Evolutionary conservation across 495 filamentous ascomycete genomes (phyloP), one percentile per base, ranked within the genome.

Genomic region (Jackrogersella minutella): DNA sequence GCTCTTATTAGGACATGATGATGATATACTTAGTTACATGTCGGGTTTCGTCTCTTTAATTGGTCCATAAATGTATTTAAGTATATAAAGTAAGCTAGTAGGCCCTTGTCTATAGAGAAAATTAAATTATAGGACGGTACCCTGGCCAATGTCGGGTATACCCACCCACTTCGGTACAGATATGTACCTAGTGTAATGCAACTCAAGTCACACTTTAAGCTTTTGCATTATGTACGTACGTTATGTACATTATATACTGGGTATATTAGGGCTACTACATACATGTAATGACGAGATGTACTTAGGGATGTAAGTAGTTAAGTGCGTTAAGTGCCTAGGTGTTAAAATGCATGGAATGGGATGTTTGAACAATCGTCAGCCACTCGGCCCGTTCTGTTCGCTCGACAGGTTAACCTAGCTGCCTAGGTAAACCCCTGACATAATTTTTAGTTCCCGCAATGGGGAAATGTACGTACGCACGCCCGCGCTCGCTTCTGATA

Each of bases 161-260:
- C 21, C 50, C 50, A 53, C 50, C 14, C 26, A 30, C 30, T 52
- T n/a, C n/a, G n/a, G n/a, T n/a, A n/a, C n/a, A n/a, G n/a, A n/a
- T n/a, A n/a, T n/a, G n/a, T n/a, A n/a, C n/a, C n/a, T n/a, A n/a
- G n/a, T n/a, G n/a, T n/a, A n/a, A 52, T 36, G 49, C 49, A 37
- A 52, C 49, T 52, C 49, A 34, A 36, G 49, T 52, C 49, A 52
- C 49, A 47, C 13, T n/a, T n/a, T n/a, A n/a, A n/a, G n/a, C n/a
- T n/a, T n/a, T n/a, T n/a, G n/a, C n/a, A n/a, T n/a, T n/a, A n/a
- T n/a, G n/a, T n/a, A n/a, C n/a, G n/a, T n/a, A n/a, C n/a, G n/a
- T n/a, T n/a, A n/a, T n/a, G n/a, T n/a, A n/a, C n/a, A n/a, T n/a
- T n/a, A n/a, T n/a, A n/a, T n/a, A n/a, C n/a, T n/a, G n/a, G n/a